Evolutionary conservation across 164 flowering plant species (phyloP), one percentile per base, ranked within the genome.

Genomic region (Vitis rotundifolia): DNA sequence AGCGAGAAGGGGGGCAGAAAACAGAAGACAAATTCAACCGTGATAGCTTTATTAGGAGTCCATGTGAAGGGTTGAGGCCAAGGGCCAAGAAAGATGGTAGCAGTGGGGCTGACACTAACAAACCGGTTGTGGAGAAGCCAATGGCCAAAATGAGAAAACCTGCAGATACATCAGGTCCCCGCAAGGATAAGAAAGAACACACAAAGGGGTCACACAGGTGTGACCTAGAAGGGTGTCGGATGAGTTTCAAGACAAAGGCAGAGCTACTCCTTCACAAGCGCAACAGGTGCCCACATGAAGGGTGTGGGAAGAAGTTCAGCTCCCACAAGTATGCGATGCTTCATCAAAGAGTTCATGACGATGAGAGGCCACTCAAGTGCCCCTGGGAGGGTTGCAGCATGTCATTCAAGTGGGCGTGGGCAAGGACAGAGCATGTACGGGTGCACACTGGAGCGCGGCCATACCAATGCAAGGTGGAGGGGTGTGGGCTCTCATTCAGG

Each of bases 371-470:
- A 14, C 83, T 91, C 54, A 91, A 90, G 84, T 95, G 99, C 72
- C 76, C 92, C 0, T 91, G 97, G 98, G 71, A 87, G 57, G 98
- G 97, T 47, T 95, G 99, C 75, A 73, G 73, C 12, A 91, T 89
- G 96, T 78, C 97, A 2, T 95, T 95, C 82, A 95, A 95, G 81
- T 95, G 97, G 98, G 89, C 93, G 5, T 95, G 98, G 98, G 99
- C 99, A 3, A 78, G 94, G 73, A 93, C 93, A 1, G 98, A 95
- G 79, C 98, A 93, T 71, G 48, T 89, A 28, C 78, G 98, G 9
- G 84, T 90, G 66, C 99, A 95, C 76, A 95, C 97, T 0, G 96
- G 97, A n/a, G 97, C 89, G 75, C 81, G 90, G 26, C 98, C 99
- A 0, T 95, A 93, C 73, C 61, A 75, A 61, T 95, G 98, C 85